Evolutionary conservation across 441 rosid species (phyloP), one percentile per base, ranked within the genome.

Genomic region (Mallotus japonicus): DNA sequence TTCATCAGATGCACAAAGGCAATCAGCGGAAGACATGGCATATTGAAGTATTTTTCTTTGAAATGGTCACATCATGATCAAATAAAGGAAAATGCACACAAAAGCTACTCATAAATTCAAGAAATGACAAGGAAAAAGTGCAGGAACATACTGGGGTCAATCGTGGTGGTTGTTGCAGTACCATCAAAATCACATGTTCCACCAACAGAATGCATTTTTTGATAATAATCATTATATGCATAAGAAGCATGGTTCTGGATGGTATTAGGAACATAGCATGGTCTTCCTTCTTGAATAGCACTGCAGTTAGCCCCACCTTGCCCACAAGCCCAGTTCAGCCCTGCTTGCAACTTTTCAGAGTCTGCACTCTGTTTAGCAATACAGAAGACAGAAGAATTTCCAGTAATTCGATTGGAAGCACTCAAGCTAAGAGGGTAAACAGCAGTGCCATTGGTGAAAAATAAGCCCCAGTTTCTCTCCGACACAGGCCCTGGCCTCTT

Each of bases 281-380:
- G 77, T 71, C 68, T 75, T 40, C 99, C 98, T 10, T 78, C 75
- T 75, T 91, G 99, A 72, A 93, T 83, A 50, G 88, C 80, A 0
- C 76, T 49, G 58, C 98, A 95, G 72, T 85, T 90, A 62, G 97
- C 98, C 76, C 83, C 87, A 55, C 99, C 98, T 84, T 81, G 92
- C 49, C 99, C 98, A 67, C 99, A 95, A 61, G 99, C 99, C 98
- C 98, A 95, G 78, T 91, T 85, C 73, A 95, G 78, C 72, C 95
- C 99, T 1, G 75, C 82, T 62, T 83, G 82, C 85, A 95, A 78
- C 86, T 88, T 86, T 75, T 74, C 84, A 2, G 88, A 53, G 62
- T 89, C 96, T 24, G 89, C 91, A 74, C 78, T 94, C 4, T 65
- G 83, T 78, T 85, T 88, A 1, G 95, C 99, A 72, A 91, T 84